These are phyloP conservation scores for Alnus rubra DNA, from an alignment of 306 rosid genomes.

Conservation along the genomic window DNA sequence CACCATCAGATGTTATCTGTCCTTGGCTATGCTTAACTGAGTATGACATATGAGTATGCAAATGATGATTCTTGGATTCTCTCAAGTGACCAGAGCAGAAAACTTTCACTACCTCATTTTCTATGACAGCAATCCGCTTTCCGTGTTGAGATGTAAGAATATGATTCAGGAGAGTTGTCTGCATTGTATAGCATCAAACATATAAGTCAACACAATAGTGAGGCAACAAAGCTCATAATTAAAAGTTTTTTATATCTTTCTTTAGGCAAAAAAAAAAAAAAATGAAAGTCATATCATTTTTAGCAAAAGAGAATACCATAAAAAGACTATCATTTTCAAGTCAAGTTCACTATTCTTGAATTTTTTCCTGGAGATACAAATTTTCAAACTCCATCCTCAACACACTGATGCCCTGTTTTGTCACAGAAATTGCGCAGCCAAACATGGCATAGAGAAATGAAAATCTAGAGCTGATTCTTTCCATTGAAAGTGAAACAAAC, in stretches of 20 bases:
- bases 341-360: not conserved
- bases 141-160: constrained; percentile 88
- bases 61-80: no score
- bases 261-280: not conserved
- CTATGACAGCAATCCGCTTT: constrained; percentile 87
- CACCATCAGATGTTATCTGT: no score
- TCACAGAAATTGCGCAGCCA: not conserved
- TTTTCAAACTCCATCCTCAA: not conserved
- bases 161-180: constrained; percentile 93
- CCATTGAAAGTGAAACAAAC: not conserved
- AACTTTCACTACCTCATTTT: constrained; percentile 67
- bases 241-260: not conserved
- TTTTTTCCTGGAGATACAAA: not conserved
- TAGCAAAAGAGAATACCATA: not conserved
- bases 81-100: not conserved
- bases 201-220: not conserved
- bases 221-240: not conserved
- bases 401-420: not conserved
- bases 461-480: not conserved
- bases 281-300: no score
- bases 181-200: constrained; percentile 18
- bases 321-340: not conserved
- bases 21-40: no score
- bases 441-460: not conserved
- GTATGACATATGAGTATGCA: no score